phyloP scores from a whole-genome alignment of 1,284 basidiomycete species.

The Pascua sp. region DNA sequence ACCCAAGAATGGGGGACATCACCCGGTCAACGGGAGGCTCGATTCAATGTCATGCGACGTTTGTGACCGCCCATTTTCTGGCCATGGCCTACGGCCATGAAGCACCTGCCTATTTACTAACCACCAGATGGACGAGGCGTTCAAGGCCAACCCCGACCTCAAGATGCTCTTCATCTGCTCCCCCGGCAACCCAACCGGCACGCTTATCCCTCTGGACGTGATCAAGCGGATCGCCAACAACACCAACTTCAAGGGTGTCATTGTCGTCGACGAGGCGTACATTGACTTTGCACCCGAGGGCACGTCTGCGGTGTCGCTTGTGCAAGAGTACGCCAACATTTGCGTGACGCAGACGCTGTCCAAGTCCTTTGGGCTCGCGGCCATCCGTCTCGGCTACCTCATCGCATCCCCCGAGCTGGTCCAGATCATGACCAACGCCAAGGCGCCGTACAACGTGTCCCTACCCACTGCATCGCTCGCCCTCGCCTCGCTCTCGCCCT shows the following conservation, averaged over 20 bases:
- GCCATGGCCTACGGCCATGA: too few relatives aligned
- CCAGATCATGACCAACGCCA: slow-evolving; percentile 90
- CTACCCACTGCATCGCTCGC: slow-evolving; percentile 84
- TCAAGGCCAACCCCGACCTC: slow-evolving; percentile 67
- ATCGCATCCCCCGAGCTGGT: slow-evolving; percentile 84
- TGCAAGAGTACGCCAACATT: slow-evolving; percentile 81
- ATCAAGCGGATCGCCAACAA: slow-evolving; percentile 75
- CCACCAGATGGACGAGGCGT: slow-evolving; percentile 64
- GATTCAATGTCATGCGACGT: too few relatives aligned
- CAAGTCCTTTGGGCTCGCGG: slow-evolving; percentile 94
- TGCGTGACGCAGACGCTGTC: slow-evolving; percentile 93
- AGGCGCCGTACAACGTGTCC: slow-evolving; percentile 97
- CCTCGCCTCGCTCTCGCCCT: slow-evolving; percentile 66
- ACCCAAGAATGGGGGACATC: too few relatives aligned
- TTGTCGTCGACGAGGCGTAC: slow-evolving; percentile 96
- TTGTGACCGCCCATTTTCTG: too few relatives aligned
- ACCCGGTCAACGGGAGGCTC: too few relatives aligned
- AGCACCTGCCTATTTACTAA: not conserved
- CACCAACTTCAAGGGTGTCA: slow-evolving; percentile 78
- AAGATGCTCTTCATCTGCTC: slow-evolving; percentile 95
- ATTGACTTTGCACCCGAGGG: slow-evolving; percentile 79
- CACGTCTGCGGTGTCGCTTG: slow-evolving; percentile 63
- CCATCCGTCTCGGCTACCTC: slow-evolving; percentile 85
- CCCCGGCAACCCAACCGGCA: slow-evolving; percentile 95
- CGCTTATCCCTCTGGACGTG: slow-evolving; percentile 69